These are phyloP conservation scores for Codiaeum variegatum DNA, from an alignment of 441 rosid species.

Conservation along the genomic window DNA sequence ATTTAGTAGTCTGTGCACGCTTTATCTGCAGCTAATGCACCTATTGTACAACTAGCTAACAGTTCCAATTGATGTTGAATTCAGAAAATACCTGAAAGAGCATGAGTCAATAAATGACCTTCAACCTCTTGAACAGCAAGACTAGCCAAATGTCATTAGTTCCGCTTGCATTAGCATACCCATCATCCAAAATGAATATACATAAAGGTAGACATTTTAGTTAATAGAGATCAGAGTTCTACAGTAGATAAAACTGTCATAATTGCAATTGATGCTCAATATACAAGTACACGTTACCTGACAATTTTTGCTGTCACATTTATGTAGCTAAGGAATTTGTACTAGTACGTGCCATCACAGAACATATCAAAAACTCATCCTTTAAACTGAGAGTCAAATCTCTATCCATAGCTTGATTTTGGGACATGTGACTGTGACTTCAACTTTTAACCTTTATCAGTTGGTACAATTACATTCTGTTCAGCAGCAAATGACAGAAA, in stretches of 20 bases:
- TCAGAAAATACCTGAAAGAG: not conserved
- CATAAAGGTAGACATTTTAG: not conserved
- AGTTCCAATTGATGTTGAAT: not conserved
- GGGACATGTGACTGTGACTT: not conserved
- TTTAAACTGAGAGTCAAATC: not conserved
- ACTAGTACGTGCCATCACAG: constrained; percentile 1
- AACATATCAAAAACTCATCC: not conserved
- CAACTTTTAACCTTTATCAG: not conserved
- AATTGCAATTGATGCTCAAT: not conserved
- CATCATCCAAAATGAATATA: too few relatives aligned
- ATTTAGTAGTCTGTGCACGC: not conserved
- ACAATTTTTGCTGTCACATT: not conserved
- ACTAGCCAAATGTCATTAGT: too few relatives aligned
- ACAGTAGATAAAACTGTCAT: not conserved
- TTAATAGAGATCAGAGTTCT: not conserved
- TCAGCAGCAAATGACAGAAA: constrained; percentile 1
- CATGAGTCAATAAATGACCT: not conserved
- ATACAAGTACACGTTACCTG: not conserved
- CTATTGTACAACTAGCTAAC: not conserved
- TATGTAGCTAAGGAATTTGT: not conserved
- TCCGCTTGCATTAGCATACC: too few relatives aligned
- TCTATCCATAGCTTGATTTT: not conserved
- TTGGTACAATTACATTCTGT: not conserved
- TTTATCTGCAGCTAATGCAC: not conserved
- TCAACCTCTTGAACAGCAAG: too few relatives aligned